These are phyloP conservation scores for Penicillium fuscoglaucum DNA, from an alignment of 2,329 filamentous ascomycete genomes.

Conservation along the genomic window DNA sequence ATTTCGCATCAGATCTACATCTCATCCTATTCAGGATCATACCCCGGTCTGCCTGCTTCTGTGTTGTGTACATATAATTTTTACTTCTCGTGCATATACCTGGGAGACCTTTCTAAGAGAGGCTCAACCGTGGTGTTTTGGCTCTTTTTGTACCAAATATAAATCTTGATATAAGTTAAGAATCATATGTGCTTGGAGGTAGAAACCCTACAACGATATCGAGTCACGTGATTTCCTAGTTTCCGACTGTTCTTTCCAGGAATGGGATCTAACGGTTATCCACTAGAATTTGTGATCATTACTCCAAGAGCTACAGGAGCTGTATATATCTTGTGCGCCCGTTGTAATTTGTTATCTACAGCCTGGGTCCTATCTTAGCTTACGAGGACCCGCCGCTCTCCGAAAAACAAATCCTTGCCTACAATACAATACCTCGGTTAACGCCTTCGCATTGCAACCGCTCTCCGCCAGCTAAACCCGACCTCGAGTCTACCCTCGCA, in stretches of 20 bases:
- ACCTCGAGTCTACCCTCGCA: neutral
- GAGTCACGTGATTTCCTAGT: constrained; percentile 22
- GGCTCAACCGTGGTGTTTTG: neutral
- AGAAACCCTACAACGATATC: neutral
- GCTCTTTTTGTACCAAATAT: neutral
- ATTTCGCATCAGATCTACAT: constrained; percentile 10
- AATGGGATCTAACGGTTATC: constrained; percentile 1
- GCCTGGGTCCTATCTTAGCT: neutral
- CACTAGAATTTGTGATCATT: constrained; percentile 4
- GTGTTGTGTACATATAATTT: constrained; percentile 36
- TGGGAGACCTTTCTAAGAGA: constrained; percentile 4
- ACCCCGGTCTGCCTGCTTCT: constrained; percentile 24
- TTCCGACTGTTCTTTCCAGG: constrained; percentile 18
- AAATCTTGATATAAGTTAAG: neutral
- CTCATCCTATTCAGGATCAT: constrained; percentile 17
- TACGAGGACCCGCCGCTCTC: neutral
- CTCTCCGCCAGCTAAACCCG: neutral
- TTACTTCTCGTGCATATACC: constrained; percentile 31
- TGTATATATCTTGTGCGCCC: neutral
- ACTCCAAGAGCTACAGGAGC: neutral
- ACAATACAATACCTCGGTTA: constrained; percentile 26
- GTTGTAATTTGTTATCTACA: neutral
- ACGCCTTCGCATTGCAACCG: constrained; percentile 7
- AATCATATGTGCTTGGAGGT: neutral
- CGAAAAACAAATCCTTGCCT: constrained; percentile 21